Conservation (phyloP, 2,329 filamentous ascomycete species). For the Rhinocladiella mackenziei region DNA sequence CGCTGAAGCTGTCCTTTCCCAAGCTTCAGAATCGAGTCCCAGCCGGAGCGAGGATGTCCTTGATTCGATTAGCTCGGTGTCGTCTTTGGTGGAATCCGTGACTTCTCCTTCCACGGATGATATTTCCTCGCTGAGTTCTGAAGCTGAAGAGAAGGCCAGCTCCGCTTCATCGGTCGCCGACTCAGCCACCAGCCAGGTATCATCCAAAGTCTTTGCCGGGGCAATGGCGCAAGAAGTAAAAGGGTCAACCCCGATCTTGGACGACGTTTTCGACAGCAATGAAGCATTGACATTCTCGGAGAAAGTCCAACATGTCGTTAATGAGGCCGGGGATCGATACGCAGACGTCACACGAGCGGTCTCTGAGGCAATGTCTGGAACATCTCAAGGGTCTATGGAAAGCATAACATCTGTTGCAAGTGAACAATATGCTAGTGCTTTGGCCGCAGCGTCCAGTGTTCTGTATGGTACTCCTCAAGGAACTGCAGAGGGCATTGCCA, state of each 20-base stretch:
- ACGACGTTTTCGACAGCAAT: conserved; percentile 49
- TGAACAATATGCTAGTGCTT: conserved; percentile 55
- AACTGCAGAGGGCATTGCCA: conserved; percentile 45
- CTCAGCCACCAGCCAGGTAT: conserved; percentile 12
- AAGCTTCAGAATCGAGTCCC: conserved; percentile 10
- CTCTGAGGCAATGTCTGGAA: conserved; percentile 52
- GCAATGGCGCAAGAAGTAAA: conserved; percentile 51
- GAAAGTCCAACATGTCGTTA: conserved; percentile 50
- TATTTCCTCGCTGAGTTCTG: conserved; percentile 8
- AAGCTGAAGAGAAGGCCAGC: conserved; percentile 13
- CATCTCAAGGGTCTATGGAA: conserved; percentile 46
- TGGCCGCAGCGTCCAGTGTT: conserved; percentile 54
- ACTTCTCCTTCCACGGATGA: conserved; percentile 6
- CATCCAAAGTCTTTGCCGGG: conserved; percentile 23
- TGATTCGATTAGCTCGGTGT: conserved; percentile 9
- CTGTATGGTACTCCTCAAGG: conserved; percentile 50
- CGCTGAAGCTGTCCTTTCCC: conserved; percentile 21
- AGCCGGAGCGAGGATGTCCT: conserved; percentile 5
- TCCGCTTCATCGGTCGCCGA: conserved; percentile 18
- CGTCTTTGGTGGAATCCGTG: conserved; percentile 11
- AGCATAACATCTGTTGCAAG: conserved; percentile 52
- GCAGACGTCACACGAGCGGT: conserved; percentile 53
- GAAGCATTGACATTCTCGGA: conserved; percentile 48
- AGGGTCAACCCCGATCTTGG: conserved; percentile 44
- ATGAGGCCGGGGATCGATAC: conserved; percentile 51